phyloP scores from a whole-genome alignment of 2,329 filamentous ascomycete species.

The Fusarium torulosum region DNA sequence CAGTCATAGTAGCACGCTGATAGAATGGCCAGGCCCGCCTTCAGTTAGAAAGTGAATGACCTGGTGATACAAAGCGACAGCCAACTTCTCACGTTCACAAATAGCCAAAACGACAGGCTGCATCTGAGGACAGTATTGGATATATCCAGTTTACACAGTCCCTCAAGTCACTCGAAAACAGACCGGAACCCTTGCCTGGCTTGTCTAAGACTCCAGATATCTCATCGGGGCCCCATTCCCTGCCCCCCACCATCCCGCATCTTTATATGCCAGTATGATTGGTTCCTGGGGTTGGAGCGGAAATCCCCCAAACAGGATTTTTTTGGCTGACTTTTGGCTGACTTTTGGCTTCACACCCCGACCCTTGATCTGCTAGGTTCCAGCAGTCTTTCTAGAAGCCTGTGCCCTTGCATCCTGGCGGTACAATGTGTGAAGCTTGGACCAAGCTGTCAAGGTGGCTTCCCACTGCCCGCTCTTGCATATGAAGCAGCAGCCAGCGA shows the following conservation, averaged over 20 bases:
- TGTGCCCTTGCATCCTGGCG: constrained; percentile 46
- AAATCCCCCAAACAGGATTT: constrained; percentile 44
- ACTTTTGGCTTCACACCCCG: constrained; percentile 32
- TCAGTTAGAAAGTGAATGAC: constrained; percentile 22
- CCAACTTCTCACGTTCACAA: constrained; percentile 13
- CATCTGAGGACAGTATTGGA: constrained; percentile 35
- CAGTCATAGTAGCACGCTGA: constrained; percentile 31
- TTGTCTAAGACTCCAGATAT: constrained; percentile 42
- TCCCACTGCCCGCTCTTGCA: constrained; percentile 28
- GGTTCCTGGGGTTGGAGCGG: constrained; percentile 22
- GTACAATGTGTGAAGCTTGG: constrained; percentile 45
- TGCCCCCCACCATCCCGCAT: constrained; percentile 47
- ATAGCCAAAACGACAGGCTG: constrained; percentile 26
- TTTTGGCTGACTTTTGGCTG: too few species aligned
- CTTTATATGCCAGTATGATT: constrained; percentile 39
- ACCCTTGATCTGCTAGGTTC: constrained; percentile 42
- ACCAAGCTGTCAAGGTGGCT: constrained; percentile 38
- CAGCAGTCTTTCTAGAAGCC: constrained; percentile 49
- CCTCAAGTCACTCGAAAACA: constrained; percentile 51
- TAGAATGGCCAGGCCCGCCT: constrained; percentile 35
- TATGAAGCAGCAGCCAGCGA: constrained; percentile 24
- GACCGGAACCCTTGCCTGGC: constrained; percentile 50
- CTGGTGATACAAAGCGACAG: constrained; percentile 17
- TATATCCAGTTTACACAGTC: constrained; percentile 47
- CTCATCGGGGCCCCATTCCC: constrained; percentile 39